Conservation (phyloP, 2,329 filamentous ascomycete species). For the Aspergillus sp. region DNA sequence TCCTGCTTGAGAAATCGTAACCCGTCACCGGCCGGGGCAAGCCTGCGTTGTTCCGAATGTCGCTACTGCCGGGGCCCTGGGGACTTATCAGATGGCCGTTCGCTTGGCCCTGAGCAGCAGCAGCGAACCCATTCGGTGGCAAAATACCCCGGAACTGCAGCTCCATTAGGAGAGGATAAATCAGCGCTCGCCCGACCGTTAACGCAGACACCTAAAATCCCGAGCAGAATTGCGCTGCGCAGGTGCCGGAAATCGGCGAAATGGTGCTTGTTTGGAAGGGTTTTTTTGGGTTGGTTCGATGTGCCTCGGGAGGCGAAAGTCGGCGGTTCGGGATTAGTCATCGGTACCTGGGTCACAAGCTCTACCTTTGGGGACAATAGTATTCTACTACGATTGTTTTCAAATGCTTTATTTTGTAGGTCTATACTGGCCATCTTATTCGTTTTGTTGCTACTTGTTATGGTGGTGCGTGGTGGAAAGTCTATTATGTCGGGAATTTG, state of each 20-base stretch:
- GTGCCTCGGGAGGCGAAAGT: constrained; percentile 18
- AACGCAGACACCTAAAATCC: constrained; percentile 20
- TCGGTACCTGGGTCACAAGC: neutral
- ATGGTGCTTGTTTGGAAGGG: constrained; percentile 12
- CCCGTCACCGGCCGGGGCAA: constrained; percentile 24
- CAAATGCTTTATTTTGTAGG: no score
- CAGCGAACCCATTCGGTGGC: constrained; percentile 27
- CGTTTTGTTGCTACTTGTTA: no score
- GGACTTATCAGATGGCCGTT: constrained; percentile 19
- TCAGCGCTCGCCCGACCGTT: constrained; percentile 18
- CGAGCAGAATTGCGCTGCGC: constrained; percentile 6
- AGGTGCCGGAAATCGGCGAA: constrained; percentile 36
- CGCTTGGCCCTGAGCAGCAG: constrained; percentile 7
- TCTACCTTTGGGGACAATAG: no score
- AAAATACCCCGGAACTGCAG: constrained; percentile 28
- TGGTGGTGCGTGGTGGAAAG: no score
- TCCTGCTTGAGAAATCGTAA: constrained; percentile 25
- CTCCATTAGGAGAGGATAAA: constrained; percentile 26
- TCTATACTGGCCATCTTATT: no score
- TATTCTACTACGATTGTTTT: no score
- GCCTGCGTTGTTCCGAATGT: constrained; percentile 30
- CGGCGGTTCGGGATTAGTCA: constrained; percentile 14
- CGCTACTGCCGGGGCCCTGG: constrained; percentile 18
- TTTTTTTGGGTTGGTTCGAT: neutral
- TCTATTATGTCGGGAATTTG: no score